Evolutionary conservation across 2,329 filamentous ascomycete species (phyloP).

Genomic region (Fusarium nematophilum): DNA sequence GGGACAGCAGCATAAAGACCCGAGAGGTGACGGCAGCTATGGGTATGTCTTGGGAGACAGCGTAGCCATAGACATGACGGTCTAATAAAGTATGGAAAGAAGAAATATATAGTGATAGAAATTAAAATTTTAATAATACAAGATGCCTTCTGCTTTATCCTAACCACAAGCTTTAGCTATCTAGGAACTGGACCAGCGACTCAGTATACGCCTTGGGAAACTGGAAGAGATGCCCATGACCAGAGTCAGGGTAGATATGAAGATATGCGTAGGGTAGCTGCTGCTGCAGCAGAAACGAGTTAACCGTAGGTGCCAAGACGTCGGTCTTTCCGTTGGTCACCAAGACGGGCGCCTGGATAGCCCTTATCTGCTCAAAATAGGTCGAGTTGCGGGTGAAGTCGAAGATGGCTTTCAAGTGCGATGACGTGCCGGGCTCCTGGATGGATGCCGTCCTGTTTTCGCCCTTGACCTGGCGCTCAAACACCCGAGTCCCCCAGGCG

Average conservation of each 20-base stretch:
- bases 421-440: no score
- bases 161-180: no score
- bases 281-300: not conserved
- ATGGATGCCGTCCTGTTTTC: not conserved
- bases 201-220: not conserved
- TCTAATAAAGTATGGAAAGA: no score
- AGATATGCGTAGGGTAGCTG: not conserved
- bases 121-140: no score
- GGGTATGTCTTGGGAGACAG: no score
- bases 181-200: not conserved
- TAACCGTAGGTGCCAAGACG: not conserved
- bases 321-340: conserved; percentile 1
- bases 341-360: not conserved
- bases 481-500: not conserved
- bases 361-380: not conserved
- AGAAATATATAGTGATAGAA: no score
- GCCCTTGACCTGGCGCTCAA: not conserved
- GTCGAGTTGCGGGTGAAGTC: no score
- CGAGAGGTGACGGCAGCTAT: no score
- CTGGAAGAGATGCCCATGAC: not conserved
- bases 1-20: no score
- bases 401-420: no score
- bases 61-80: no score
- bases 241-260: not conserved
- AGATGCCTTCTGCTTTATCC: no score